Conservation (phyloP, 805 yeast species). For the Starmerella roubikii region DNA sequence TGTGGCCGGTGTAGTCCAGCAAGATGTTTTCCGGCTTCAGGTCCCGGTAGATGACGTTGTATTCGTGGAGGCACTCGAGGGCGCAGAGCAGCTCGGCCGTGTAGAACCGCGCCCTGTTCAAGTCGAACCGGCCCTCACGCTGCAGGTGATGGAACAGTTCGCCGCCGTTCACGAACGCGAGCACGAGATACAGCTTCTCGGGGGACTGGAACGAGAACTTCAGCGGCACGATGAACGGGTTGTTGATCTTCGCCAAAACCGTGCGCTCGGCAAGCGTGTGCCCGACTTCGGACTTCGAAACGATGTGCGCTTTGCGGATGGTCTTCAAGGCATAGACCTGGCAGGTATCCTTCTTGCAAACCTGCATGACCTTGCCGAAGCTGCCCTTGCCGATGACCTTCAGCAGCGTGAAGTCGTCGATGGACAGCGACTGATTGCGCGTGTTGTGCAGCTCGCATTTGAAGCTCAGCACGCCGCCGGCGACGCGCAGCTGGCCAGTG, state of each 20-base stretch:
- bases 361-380: constrained; percentile 98
- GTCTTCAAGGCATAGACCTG: constrained; percentile 92
- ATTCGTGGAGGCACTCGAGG: constrained; percentile 75
- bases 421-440: constrained; percentile 44
- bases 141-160: constrained; percentile 91
- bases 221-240: constrained; percentile 91
- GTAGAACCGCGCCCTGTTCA: constrained; percentile 82
- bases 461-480: constrained; percentile 22
- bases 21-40: constrained; percentile 91
- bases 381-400: constrained; percentile 97
- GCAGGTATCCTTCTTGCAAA: constrained; percentile 84
- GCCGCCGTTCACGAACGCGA: constrained; percentile 93
- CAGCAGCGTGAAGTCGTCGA: constrained; percentile 82
- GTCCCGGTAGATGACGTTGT: constrained; percentile 90
- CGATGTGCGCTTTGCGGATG: constrained; percentile 84
- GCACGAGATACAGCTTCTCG: constrained; percentile 81
- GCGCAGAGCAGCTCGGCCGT: constrained; percentile 91
- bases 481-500: constrained; percentile 20
- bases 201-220: constrained; percentile 95
- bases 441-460: constrained; percentile 21
- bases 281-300: constrained; percentile 84
- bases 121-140: constrained; percentile 73
- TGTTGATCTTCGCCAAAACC: constrained; percentile 80
- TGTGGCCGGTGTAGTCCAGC: constrained; percentile 92
- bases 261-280: constrained; percentile 95